These are phyloP conservation scores for Oenanthe javanica DNA, from an alignment of 140 eudicot genomes.

Conservation along the genomic window DNA sequence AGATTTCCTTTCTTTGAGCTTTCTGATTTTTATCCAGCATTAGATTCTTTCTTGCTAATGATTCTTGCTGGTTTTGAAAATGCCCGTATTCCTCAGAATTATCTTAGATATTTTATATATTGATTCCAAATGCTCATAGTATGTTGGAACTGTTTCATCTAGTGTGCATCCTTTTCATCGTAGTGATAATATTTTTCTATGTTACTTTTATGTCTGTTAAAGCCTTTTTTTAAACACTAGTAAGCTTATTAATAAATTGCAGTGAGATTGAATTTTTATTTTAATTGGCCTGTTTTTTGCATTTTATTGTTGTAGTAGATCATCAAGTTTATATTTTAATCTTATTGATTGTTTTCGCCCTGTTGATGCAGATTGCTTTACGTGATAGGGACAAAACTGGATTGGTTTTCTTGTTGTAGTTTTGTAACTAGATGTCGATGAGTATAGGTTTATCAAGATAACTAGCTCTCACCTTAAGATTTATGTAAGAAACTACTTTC, in stretches of 20 bases:
- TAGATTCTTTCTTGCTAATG: not conserved
- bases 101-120: slow-evolving; percentile 11
- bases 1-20: not conserved
- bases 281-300: not conserved
- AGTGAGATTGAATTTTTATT: not conserved
- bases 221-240: not conserved
- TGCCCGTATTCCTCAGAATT: not conserved
- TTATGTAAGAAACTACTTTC: not conserved
- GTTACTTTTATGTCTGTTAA: not conserved
- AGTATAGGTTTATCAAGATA: slow-evolving; percentile 1
- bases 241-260: not conserved
- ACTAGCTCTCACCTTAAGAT: not conserved
- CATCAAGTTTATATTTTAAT: slow-evolving; percentile 5
- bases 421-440: not conserved
- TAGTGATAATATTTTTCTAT: not conserved
- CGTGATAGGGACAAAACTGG: not conserved
- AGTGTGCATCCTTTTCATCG: not conserved
- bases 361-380: slow-evolving; percentile 17
- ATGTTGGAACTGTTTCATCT: not conserved
- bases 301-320: slow-evolving; percentile 8
- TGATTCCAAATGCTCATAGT: slow-evolving; percentile 26
- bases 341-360: not conserved
- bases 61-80: not conserved
- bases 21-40: not conserved
- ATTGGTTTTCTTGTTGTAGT: not conserved